Evolutionary conservation across 352 stramenopile genomes (phyloP), one percentile per base, ranked within the genome.

Genomic region (Globisporangium rhizosaccharum): DNA sequence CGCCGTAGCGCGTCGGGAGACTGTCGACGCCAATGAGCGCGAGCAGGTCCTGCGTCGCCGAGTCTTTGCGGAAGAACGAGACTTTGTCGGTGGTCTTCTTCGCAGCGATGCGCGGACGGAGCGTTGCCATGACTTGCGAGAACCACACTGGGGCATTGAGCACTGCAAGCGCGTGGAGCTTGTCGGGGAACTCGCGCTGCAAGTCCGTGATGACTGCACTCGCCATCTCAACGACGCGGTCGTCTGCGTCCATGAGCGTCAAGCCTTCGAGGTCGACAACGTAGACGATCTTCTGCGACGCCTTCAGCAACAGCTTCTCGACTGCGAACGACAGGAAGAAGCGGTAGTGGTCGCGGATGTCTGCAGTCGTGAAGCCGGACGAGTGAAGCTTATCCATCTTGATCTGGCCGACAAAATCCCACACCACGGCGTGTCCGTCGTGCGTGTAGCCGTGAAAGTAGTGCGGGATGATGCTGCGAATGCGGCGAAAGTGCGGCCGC

Each of bases 71-170:
- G 51, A 85, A 66, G 53, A 92, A 90, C 26, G 65, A 66, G 45
- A 92, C 72, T 50, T 89, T 90, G 44, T 92, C 80, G 0, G 73
- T 62, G 6, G 80, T 90, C 28, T 71, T 75, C 66, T 86, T 90
- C 0, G 77, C 14, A 2, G 37, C 61, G 2, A 92, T 59, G 23
- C 71, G 70, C 2, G 75, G 72, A 28, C 75, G 74, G 48, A 92
- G 62, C 20, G 56, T 67, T 2, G 75, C 67, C 80, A 90, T 88
- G 12, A 90, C 81, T 56, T 92, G 81, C 11, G 83, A 90, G 57
- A 92, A 92, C 83, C 83, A 92, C 36, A 90, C 78, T 0, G 83
- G 83, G 0, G 80, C 66, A 28, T 92, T 90, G 11, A 90, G 64
- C 39, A 92, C 79, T 0, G 76, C 75, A 0, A 92, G 51, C 0